These are phyloP conservation scores for Backusella liffmaniae DNA, from an alignment of 192 early-diverging fungal genomes.

Conservation along the genomic window DNA sequence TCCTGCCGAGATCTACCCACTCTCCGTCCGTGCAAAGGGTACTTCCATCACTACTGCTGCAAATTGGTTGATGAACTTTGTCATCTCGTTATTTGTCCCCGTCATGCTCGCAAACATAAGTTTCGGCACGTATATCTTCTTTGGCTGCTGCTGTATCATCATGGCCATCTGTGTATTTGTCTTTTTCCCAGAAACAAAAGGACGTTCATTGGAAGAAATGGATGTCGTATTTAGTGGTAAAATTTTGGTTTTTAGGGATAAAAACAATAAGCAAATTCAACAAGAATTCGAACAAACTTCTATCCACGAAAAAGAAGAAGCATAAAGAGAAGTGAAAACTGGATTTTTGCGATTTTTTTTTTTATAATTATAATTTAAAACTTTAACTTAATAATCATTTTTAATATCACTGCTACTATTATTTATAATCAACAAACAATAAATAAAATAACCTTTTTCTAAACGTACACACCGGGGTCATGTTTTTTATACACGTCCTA, in stretches of 20 bases:
- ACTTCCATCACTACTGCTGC: constrained; percentile 77
- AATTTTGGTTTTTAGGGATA: constrained; percentile 13
- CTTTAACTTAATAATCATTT: background rate
- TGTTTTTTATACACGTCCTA: too few species aligned
- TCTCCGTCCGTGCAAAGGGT: constrained; percentile 83
- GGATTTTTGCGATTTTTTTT: background rate
- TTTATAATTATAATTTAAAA: background rate
- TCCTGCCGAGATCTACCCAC: constrained; percentile 88
- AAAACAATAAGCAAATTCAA: background rate
- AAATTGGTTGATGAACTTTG: constrained; percentile 87
- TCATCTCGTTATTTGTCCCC: constrained; percentile 70
- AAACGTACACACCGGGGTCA: too few species aligned
- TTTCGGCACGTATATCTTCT: constrained; percentile 69
- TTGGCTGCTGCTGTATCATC: constrained; percentile 58
- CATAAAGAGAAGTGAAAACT: background rate
- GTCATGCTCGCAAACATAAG: constrained; percentile 61
- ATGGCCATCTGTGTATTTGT: constrained; percentile 59
- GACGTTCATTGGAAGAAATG: constrained; percentile 85
- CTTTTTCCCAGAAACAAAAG: constrained; percentile 84
- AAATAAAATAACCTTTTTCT: too few species aligned
- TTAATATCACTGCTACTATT: background rate
- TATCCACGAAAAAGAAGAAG: background rate
- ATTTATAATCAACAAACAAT: background rate
- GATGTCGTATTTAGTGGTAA: constrained; percentile 64
- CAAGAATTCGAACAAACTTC: background rate